Percentiles rank a stretch among this genome's conserved stretches.
These are phyloP conservation scores for Lactarius akahatsu DNA, from an alignment of 768 basidiomycete species.

Conservation along the genomic window DNA sequence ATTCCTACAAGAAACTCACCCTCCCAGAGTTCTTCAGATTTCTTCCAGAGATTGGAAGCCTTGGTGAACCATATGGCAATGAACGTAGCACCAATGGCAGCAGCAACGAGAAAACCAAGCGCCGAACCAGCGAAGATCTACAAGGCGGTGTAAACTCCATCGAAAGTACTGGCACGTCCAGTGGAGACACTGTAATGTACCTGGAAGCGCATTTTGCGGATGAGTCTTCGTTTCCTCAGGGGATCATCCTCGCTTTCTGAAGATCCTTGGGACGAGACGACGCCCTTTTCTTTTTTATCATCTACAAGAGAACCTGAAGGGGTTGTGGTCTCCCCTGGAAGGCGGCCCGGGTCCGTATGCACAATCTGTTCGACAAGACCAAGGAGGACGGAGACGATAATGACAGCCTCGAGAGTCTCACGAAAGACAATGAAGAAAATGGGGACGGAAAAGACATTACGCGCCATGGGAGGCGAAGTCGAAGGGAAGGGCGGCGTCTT, in stretches of 20 bases:
- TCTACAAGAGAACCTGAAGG: background rate
- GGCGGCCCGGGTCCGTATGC: slow-evolving; percentile 15
- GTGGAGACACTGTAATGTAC: slow-evolving; percentile 33
- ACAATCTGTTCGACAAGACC: slow-evolving; percentile 89
- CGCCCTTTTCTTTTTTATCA: slow-evolving; percentile 11
- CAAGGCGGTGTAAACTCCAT: background rate
- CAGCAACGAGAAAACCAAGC: slow-evolving; percentile 72
- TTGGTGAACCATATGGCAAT: slow-evolving; percentile 95
- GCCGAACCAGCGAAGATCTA: slow-evolving; percentile 77
- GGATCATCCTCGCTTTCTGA: slow-evolving; percentile 24
- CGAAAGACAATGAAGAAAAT: slow-evolving; percentile 97
- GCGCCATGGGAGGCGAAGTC: slow-evolving; percentile 50
- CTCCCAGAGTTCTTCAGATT: slow-evolving; percentile 91
- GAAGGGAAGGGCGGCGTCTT: slow-evolving; percentile 1
- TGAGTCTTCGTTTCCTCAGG: slow-evolving; percentile 42
- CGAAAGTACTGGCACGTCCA: background rate
- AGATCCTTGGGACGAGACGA: slow-evolving; percentile 16
- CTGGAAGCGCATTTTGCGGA: slow-evolving; percentile 71
- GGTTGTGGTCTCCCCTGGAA: background rate
- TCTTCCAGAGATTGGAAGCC: slow-evolving; percentile 78
- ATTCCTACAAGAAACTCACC: slow-evolving; percentile 46
- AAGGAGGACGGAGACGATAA: slow-evolving; percentile 90
- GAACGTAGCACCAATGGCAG: slow-evolving; percentile 87
- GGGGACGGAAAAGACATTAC: slow-evolving; percentile 80
- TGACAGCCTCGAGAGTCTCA: slow-evolving; percentile 88